Base-by-base conservation (phyloP, 1,139 yeast species). In the Zygosaccharomyces sapae region DNA sequence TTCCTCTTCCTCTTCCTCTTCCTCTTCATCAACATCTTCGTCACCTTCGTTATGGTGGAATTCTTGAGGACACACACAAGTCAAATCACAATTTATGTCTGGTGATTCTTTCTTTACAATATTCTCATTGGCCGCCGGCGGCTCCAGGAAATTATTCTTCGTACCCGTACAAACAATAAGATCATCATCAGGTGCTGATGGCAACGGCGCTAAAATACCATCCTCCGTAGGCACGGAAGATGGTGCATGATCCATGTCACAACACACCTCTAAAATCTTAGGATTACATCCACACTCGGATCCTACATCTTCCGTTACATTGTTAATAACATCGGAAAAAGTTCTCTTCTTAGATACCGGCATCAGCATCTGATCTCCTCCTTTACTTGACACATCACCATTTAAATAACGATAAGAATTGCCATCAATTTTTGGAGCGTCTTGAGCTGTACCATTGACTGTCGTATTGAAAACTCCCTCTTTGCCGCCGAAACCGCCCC, bases 201-300 rank as follows among this genome's bases (percentile, higher is more conserved):
- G 51, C 10, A 42, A 34, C 3, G 30, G 41, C 10, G 8, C 20
- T 8, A 40, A 5, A 10, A 41, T n/a, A n/a, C 41, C 46, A 25
- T 43, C 35, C 9, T 40, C 40, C 10, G 40, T 25, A 10, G 31
- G 20, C 6, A 37, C 40, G 24, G n/a, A 37, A 19, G 25, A 34
- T 16, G 19, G 40, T 10, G 38, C 43, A 49, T 68, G 71, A 8
- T 59, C 55, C 30, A 59, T 57, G 31, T 69, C 72, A 56, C 73
- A 70, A 46, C 73, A 70, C 1, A 70, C 60, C 51, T 70, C 73
- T 37, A 70, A 56, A 16, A 69, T 55, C 50, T 65, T 66, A 0
- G 73, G 73, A 42, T 58, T 60, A 48, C 72, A 68, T 27, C 59
- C 51, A 35, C 57, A 53, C n/a, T 51, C 47, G 18, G 49, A 51